Evolutionary conservation across 139 green algal species (phyloP).

Genomic region (Protoeuglena noctilucae): DNA sequence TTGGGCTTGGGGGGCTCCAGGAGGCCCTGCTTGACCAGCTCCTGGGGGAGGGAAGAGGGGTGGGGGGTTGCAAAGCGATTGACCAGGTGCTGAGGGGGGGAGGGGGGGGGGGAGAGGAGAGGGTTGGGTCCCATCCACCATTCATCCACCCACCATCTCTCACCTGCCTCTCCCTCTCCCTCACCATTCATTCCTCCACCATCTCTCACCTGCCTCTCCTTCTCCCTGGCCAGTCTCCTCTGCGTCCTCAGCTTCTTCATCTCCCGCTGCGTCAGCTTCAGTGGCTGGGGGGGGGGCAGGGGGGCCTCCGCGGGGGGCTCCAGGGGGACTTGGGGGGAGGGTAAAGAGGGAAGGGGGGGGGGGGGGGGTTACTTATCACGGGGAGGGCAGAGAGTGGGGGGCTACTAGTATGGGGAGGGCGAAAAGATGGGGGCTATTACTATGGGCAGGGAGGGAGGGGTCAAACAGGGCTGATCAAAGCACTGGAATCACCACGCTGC

Average conservation of each 20-base stretch:
- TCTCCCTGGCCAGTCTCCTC: conserved; percentile 66
- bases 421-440: too few species aligned
- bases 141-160: not conserved
- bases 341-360: too few species aligned
- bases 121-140: not conserved
- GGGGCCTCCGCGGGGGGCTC: conserved; percentile 71
- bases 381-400: too few species aligned
- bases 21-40: conserved; percentile 49
- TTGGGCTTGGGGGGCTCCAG: conserved; percentile 90
- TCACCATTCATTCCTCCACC: not conserved
- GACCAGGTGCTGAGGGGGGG: not conserved
- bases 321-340: too few species aligned
- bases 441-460: too few species aligned
- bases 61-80: too few species aligned
- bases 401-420: too few species aligned
- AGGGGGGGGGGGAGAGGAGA: not conserved
- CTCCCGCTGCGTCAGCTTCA: conserved; percentile 71
- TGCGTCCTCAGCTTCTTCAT: conserved; percentile 93
- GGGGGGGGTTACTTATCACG: too few species aligned
- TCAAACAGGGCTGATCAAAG: too few species aligned
- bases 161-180: too few species aligned
- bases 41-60: not conserved
- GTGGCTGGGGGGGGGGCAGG: conserved; percentile 49
- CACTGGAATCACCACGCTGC: too few species aligned
- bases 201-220: conserved; percentile 48